These are phyloP conservation scores for Leptographium lundbergii DNA, from an alignment of 2,329 filamentous ascomycete species.

Conservation along the genomic window DNA sequence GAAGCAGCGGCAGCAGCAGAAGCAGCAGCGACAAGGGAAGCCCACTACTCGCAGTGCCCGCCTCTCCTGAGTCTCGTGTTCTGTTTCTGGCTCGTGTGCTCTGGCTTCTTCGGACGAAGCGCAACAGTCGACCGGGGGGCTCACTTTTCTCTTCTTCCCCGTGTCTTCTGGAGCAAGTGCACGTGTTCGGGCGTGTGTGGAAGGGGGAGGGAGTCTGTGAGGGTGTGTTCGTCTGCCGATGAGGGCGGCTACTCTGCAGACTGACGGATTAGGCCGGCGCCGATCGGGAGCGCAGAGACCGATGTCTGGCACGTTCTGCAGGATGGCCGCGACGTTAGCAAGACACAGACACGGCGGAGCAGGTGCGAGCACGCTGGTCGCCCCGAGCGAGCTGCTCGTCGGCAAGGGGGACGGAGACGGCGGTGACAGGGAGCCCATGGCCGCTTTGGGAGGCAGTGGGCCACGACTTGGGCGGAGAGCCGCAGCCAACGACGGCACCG, in stretches of 20 bases:
- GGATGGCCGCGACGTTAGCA: neutral
- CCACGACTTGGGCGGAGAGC: neutral
- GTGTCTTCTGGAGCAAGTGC: neutral
- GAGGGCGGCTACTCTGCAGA: neutral
- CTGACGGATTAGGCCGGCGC: constrained; percentile 2
- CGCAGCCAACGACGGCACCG: neutral
- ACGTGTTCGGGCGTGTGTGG: neutral
- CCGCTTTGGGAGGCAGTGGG: neutral
- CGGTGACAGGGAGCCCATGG: neutral
- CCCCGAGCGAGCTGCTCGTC: neutral
- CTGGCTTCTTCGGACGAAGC: no score
- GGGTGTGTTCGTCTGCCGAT: neutral
- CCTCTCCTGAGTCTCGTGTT: no score
- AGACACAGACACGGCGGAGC: neutral
- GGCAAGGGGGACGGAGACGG: neutral
- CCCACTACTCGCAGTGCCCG: no score
- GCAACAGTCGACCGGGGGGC: no score
- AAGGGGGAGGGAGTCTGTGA: neutral
- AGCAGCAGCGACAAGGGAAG: no score
- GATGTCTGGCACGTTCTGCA: neutral
- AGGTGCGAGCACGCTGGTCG: no score
- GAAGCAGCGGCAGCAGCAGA: neutral
- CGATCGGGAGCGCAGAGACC: neutral
- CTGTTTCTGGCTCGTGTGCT: no score
- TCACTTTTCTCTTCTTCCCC: neutral